phyloP scores from a whole-genome alignment of 352 stramenopile species.

The Phytophthora aleatoria region DNA sequence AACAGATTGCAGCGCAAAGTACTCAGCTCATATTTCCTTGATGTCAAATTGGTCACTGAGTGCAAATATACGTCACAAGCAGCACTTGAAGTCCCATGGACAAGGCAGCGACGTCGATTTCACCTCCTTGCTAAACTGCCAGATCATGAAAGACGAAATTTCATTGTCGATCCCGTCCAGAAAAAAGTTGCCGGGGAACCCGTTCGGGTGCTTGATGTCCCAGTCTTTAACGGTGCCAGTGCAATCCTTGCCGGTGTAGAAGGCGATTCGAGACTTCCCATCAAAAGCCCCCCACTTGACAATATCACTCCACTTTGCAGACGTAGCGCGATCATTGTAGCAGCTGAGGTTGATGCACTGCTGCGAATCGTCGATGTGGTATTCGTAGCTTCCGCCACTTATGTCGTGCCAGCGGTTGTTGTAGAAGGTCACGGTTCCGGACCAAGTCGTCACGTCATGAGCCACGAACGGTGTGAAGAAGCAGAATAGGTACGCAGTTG shows the following conservation, averaged over 20 bases:
- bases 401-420: conserved; percentile 16
- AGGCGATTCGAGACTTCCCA: conserved; percentile 27
- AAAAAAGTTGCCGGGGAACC: conserved; percentile 25
- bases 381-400: conserved; percentile 18
- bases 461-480: background rate
- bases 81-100: conserved; percentile 28
- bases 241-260: conserved; percentile 34
- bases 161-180: conserved; percentile 28
- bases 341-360: conserved; percentile 38
- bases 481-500: background rate
- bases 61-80: background rate
- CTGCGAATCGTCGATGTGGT: conserved; percentile 21
- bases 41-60: too few species aligned
- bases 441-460: conserved; percentile 9
- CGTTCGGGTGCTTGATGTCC: conserved; percentile 20
- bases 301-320: conserved; percentile 23
- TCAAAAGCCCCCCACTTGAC: conserved; percentile 20
- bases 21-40: too few species aligned
- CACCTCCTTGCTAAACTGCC: conserved; percentile 14
- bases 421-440: conserved; percentile 26
- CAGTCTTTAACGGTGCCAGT: conserved; percentile 20
- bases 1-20: too few species aligned
- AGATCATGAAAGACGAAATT: conserved; percentile 39
- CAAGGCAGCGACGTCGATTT: conserved; percentile 21
- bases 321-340: conserved; percentile 32